A percentile compares a stretch with the other conserved stretches of the same genome.
phyloP scores from a whole-genome alignment of 139 green algal species.

The Ulvella scutata region DNA sequence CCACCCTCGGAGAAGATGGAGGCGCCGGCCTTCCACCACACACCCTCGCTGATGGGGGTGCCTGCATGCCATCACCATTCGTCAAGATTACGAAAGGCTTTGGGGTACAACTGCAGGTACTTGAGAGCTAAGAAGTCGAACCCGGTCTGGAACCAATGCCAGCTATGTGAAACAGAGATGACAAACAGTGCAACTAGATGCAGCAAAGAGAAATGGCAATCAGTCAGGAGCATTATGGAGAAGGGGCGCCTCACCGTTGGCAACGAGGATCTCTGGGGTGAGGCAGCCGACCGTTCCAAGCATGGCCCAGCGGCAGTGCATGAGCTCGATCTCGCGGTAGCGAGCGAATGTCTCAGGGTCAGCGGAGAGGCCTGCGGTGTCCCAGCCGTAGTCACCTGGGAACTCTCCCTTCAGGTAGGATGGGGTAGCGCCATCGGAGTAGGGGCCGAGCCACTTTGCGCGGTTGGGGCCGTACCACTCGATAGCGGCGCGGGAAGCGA shows the following conservation, averaged over 20 bases:
- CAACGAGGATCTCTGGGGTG: constrained; percentile 41
- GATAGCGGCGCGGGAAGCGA: constrained; percentile 42
- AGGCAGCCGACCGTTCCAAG: constrained; percentile 68
- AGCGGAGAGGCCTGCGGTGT: constrained; percentile 2
- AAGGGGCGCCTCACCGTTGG: too few relatives aligned
- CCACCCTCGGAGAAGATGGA: constrained; percentile 65
- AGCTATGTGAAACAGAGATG: too few relatives aligned
- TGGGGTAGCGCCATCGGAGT: constrained; percentile 45
- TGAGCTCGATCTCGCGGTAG: constrained; percentile 53
- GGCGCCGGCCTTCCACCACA: constrained; percentile 62
- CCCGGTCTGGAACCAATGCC: too few relatives aligned
- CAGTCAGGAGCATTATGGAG: too few relatives aligned
- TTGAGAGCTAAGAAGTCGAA: too few relatives aligned
- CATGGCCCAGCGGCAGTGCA: constrained; percentile 79
- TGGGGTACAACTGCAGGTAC: neutral
- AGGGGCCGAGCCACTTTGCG: constrained; percentile 75
- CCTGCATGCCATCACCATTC: too few relatives aligned
- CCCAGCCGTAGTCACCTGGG: constrained; percentile 61
- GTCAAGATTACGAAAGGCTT: too few relatives aligned
- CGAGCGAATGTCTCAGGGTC: constrained; percentile 29
- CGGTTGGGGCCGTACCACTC: constrained; percentile 73
- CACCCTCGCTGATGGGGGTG: constrained; percentile 21
- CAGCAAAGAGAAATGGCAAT: too few relatives aligned
- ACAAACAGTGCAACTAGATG: too few relatives aligned
- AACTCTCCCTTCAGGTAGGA: constrained; percentile 39